Evolutionary conservation across 345 rosid species (phyloP), one percentile per base, ranked within the genome.

Genomic region (Iberis pinnata): DNA sequence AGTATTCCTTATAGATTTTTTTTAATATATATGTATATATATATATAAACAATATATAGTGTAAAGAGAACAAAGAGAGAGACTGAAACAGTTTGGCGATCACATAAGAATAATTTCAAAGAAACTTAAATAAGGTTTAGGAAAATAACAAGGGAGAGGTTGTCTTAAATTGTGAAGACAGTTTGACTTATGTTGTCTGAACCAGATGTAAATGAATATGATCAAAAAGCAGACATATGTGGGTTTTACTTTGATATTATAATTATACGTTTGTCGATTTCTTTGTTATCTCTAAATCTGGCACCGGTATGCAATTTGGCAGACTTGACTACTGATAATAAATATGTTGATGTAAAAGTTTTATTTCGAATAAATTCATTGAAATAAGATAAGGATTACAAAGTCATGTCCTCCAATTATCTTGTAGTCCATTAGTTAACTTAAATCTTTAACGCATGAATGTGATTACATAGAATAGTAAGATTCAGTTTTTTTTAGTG

Each of bases 191-290:
- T 42, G 32, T 57, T 49, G 14, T 25, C 22, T 65, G 38, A 56
- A 33, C 52, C 52, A 49, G 45, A 11, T 41, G 22, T 24, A 26
- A 43, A 43, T 18, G 47, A 25, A 65, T n/a, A n/a, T n/a, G 47
- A 58, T 65, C 50, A 65, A 8, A 22, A 58, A n/a, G 27, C 47
- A 49, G n/a, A n/a, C n/a, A 26, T 43, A 50, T 58, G 26, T 44
- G 41, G 59, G 42, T 26, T 12, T 26, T 58, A 43, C 41, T 57
- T 42, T 42, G 63, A 58, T 43, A 14, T 49, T 57, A 65, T 4
- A 42, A 43, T 65, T 48, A 27, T 27, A 58, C 43, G 22, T 36
- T 27, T 65, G 33, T 65, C 44, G 29, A 35, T 64, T 47, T 48
- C 18, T 41, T 49, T 32, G 7, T 48, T 18, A 22, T 18, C 29